Evolutionary conservation across 2,329 filamentous ascomycete genomes (phyloP), one percentile per base, ranked within the genome.

Genomic region (Diplodia intermedia): DNA sequence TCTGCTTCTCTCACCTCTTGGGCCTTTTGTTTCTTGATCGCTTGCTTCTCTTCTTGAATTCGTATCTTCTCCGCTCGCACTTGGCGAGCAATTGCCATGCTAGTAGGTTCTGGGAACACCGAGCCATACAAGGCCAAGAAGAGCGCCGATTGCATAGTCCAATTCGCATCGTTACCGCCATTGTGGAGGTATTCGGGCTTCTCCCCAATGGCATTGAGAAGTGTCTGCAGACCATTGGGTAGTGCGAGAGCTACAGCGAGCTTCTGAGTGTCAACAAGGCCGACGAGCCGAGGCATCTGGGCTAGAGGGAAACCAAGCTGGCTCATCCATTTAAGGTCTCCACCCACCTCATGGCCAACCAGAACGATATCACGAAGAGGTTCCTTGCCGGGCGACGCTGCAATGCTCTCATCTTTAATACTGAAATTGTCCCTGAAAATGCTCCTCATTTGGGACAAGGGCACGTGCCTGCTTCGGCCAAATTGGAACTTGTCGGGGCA

Each of bases 131-230:
- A 29, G n/a, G 66, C 66, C 33, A 70, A 62, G 7, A 52, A 4
- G 14, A 97, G 77, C 83, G 95, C 86, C 8, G 88, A 90, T 70
- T 90, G 88, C 70, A 97, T 79, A 0, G 92, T 94, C 75, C 91
- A 95, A 0, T 88, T 85, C 0, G 93, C 93, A 76, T 97, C 93
- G 71, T 97, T 97, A 1, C 93, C 86, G 0, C 90, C 93, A 74
- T 97, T 97, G 78, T 97, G 93, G n/a, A 94, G 82, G 72, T 90
- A 84, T 77, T 82, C 86, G 52, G 83, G 86, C 0, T 79, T 73
- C 8, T 96, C 86, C 1, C 85, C 86, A 33, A 97, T 81, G 4
- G 89, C 84, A 5, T 78, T 73, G 26, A 97, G 84, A 14, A 96
- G 83, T 5, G 73, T 80, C 0, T 80, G 80, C 2, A 98, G 84